Conservation (phyloP, 345 rosid genomes). For the Nasturtium officinale region DNA sequence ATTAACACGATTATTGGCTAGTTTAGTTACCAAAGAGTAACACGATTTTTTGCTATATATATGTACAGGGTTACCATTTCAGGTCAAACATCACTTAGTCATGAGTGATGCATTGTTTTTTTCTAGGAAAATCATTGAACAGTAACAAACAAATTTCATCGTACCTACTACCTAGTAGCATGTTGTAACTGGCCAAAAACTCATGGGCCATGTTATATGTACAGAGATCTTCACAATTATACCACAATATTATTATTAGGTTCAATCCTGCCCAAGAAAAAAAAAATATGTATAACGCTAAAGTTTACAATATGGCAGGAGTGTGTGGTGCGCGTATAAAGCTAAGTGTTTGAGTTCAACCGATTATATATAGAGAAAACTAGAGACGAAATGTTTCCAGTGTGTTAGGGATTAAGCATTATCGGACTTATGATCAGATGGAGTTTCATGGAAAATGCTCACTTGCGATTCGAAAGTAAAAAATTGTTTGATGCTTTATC, state of each 20-base stretch:
- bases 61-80: neutral
- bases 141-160: neutral
- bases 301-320: no score
- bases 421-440: no score
- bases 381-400: no score
- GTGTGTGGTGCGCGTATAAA: no score
- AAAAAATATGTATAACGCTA: no score
- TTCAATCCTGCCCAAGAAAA: neutral
- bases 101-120: neutral
- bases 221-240: neutral
- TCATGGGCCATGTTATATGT: neutral
- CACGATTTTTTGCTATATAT: neutral
- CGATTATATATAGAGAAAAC: no score
- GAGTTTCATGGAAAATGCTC: no score
- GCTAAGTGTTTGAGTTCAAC: no score
- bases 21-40: neutral
- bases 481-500: no score
- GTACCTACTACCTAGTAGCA: neutral
- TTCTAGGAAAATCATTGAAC: neutral
- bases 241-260: neutral
- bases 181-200: neutral
- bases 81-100: neutral
- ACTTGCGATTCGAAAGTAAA: no score
- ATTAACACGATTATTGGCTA: neutral
- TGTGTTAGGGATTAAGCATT: no score